These are phyloP conservation scores for Aspergillus costaricaensis DNA, from an alignment of 2,329 filamentous ascomycete genomes.

Conservation along the genomic window DNA sequence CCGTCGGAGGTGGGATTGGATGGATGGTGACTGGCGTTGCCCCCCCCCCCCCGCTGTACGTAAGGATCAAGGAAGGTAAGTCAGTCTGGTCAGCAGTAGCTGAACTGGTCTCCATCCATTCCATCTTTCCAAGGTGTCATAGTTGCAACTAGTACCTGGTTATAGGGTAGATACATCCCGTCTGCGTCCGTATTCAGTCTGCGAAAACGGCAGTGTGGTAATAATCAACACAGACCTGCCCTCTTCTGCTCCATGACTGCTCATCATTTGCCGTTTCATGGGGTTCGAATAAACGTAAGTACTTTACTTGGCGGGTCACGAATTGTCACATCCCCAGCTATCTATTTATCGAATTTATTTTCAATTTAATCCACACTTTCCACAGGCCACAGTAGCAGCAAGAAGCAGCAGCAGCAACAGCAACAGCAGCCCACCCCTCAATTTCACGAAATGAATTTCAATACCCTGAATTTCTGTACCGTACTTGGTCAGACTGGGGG, in stretches of 20 bases:
- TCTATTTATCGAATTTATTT: background rate
- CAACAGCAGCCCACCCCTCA: background rate
- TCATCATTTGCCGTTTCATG: background rate
- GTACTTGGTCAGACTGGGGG: background rate
- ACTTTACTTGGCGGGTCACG: background rate
- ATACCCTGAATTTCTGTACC: constrained; percentile 1
- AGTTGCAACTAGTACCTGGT: constrained; percentile 1
- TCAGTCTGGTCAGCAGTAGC: background rate
- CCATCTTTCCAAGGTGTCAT: background rate
- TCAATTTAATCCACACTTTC: background rate
- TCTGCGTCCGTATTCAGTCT: background rate
- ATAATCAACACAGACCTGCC: background rate
- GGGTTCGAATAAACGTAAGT: background rate
- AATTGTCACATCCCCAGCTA: background rate
- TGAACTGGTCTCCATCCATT: background rate
- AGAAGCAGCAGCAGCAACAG: background rate
- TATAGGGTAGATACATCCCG: constrained; percentile 5
- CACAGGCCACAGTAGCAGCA: background rate
- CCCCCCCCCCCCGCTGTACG: background rate
- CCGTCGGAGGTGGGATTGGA: constrained; percentile 1
- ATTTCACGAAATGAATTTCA: background rate
- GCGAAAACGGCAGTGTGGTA: background rate
- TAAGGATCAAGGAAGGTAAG: background rate
- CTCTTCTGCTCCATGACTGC: background rate
- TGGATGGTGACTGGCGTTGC: background rate